Percentiles rank a stretch among this genome's conserved stretches.
These are phyloP conservation scores for Exophiala dermatitidis DNA, from an alignment of 2,329 filamentous ascomycete genomes.

Conservation along the genomic window DNA sequence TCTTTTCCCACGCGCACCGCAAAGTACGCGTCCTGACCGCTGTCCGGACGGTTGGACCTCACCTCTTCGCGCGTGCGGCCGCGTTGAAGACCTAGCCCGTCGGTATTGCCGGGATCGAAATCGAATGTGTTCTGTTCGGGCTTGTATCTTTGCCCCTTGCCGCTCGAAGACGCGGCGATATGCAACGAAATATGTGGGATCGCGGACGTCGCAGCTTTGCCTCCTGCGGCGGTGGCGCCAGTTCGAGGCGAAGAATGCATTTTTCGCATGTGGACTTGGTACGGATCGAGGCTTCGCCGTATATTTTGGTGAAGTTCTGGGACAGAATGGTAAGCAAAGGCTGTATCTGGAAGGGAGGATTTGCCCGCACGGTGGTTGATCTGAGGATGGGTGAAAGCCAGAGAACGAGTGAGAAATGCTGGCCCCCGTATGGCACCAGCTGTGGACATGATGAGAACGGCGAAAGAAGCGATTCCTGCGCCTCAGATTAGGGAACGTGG, in stretches of 20 bases:
- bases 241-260: constrained; percentile 13
- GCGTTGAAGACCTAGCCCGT: constrained; percentile 33
- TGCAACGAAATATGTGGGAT: constrained; percentile 54
- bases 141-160: constrained; percentile 62
- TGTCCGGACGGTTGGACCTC: constrained; percentile 61
- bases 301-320: constrained; percentile 20
- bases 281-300: constrained; percentile 17
- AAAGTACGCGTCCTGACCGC: constrained; percentile 95
- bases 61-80: constrained; percentile 46
- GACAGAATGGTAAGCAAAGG: constrained; percentile 25
- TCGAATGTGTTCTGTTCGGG: constrained; percentile 63
- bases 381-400: constrained; percentile 18
- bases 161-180: constrained; percentile 67
- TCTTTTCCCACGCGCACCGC: constrained; percentile 70
- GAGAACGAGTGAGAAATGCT: constrained; percentile 19
- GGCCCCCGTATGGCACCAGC: constrained; percentile 14
- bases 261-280: constrained; percentile 12
- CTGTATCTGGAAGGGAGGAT: constrained; percentile 18
- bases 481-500: not conserved
- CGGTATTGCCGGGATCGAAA: constrained; percentile 51
- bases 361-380: constrained; percentile 24
- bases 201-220: constrained; percentile 17
- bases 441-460: constrained; percentile 13
- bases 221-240: not conserved
- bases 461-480: not conserved